Evolutionary conservation across 768 basidiomycete genomes (phyloP).

Genomic region (Tricholoma terreum): DNA sequence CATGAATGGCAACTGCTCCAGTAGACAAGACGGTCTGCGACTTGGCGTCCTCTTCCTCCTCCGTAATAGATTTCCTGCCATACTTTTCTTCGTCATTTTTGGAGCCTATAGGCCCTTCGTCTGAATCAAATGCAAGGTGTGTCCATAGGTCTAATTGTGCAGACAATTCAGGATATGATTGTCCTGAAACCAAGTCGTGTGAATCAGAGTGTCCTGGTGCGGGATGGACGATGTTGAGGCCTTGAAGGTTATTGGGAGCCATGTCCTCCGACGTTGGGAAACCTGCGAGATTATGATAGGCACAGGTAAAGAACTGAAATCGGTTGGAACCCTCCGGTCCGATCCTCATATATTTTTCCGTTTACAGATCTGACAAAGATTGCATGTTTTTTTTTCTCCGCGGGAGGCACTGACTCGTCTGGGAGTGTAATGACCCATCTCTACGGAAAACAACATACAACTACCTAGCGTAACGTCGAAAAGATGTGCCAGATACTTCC

Average conservation of each 20-base stretch:
- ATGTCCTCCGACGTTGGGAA: slow-evolving; percentile 28
- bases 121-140: slow-evolving; percentile 73
- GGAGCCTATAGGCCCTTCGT: slow-evolving; percentile 53
- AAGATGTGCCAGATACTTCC: no score
- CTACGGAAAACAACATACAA: no score
- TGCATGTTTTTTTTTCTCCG: no score
- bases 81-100: slow-evolving; percentile 34
- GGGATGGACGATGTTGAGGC: slow-evolving; percentile 77
- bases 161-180: slow-evolving; percentile 68
- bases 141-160: slow-evolving; percentile 85
- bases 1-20: slow-evolving; percentile 44
- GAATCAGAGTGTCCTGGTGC: slow-evolving; percentile 37
- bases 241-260: slow-evolving; percentile 62
- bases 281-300: background rate
- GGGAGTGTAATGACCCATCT: no score
- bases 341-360: no score
- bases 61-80: slow-evolving; percentile 31
- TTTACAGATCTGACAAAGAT: no score
- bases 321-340: no score
- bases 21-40: slow-evolving; percentile 25
- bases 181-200: slow-evolving; percentile 60
- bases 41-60: slow-evolving; percentile 45
- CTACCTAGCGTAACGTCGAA: no score
- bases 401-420: no score
- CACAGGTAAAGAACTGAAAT: background rate